phyloP scores from a whole-genome alignment of 1,284 basidiomycete genomes.

The Hypsizygus ulmarius region DNA sequence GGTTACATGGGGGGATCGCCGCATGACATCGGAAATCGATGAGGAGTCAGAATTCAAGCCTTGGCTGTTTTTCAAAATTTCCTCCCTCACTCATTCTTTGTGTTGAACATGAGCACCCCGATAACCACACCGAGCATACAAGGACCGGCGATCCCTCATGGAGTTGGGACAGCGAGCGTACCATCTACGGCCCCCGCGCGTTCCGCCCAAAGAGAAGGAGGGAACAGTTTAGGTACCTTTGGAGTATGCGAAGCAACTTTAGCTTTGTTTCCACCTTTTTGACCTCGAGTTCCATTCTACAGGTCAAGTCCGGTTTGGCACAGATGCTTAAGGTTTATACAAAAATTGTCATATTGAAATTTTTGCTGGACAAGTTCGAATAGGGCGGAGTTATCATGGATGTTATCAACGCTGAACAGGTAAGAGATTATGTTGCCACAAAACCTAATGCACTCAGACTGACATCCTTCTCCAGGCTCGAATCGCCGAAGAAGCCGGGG shows the following conservation, averaged over 20 bases:
- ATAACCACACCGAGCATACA: constrained; percentile 28
- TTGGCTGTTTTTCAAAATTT: constrained; percentile 1
- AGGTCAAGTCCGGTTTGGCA: constrained; percentile 92
- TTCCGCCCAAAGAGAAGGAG: constrained; percentile 53
- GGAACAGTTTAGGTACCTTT: constrained; percentile 78
- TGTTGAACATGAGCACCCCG: constrained; percentile 26
- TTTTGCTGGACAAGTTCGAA: constrained; percentile 15
- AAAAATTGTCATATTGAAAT: constrained; percentile 1
- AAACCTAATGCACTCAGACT: constrained; percentile 17
- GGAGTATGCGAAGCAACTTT: constrained; percentile 48
- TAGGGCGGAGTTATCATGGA: constrained; percentile 91
- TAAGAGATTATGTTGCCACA: constrained; percentile 31
- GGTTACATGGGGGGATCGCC: constrained; percentile 11
- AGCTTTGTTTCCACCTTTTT: constrained; percentile 11
- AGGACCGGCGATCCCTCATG: constrained; percentile 33
- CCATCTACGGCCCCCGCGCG: constrained; percentile 56
- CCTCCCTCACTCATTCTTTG: constrained; percentile 6
- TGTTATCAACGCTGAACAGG: constrained; percentile 83
- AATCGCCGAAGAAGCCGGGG: constrained; percentile 97
- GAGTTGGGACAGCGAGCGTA: constrained; percentile 31
- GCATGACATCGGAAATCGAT: constrained; percentile 11
- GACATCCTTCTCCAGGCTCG: constrained; percentile 59
- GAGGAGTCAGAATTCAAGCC: background rate
- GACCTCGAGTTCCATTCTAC: constrained; percentile 13
- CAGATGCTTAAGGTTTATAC: constrained; percentile 86